phyloP scores from a whole-genome alignment of 2,329 filamentous ascomycete genomes.

The Monosporascus sp. region DNA sequence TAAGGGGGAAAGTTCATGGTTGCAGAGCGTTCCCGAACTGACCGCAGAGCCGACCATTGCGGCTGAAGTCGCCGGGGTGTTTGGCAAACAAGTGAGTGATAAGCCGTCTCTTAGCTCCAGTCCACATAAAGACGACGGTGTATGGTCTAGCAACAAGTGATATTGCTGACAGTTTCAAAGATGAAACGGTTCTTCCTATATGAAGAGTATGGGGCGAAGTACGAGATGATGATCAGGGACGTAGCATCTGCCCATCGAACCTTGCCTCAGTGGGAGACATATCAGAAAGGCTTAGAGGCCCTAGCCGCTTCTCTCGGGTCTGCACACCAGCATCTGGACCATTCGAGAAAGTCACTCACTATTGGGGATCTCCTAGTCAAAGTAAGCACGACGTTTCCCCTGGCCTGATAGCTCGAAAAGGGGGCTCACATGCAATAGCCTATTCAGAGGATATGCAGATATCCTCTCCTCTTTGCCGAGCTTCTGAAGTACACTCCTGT shows the following conservation, averaged over 20 bases:
- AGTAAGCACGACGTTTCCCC: slow-evolving; percentile 39
- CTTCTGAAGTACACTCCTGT: slow-evolving; percentile 78
- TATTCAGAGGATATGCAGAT: slow-evolving; percentile 87
- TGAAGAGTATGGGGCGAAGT: slow-evolving; percentile 87
- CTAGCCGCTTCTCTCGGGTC: slow-evolving; percentile 71
- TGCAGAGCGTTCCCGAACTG: slow-evolving; percentile 45
- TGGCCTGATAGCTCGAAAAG: neutral
- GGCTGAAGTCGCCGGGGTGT: slow-evolving; percentile 56
- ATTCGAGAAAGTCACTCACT: slow-evolving; percentile 70
- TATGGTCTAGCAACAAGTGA: neutral
- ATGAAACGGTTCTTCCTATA: slow-evolving; percentile 80
- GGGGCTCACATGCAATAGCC: slow-evolving; percentile 49
- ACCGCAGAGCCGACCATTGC: slow-evolving; percentile 53
- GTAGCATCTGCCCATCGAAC: slow-evolving; percentile 63
- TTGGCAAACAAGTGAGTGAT: slow-evolving; percentile 49
- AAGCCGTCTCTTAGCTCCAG: neutral
- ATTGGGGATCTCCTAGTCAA: slow-evolving; percentile 88
- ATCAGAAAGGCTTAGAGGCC: slow-evolving; percentile 80
- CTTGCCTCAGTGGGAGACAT: slow-evolving; percentile 69
- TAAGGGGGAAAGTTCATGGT: slow-evolving; percentile 32
- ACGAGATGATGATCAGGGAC: slow-evolving; percentile 78
- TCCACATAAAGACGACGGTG: neutral
- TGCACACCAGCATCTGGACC: slow-evolving; percentile 56
- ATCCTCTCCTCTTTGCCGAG: slow-evolving; percentile 80
- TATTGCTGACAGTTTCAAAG: slow-evolving; percentile 36